Evolutionary conservation across 768 basidiomycete genomes (phyloP), one percentile per base, ranked within the genome.

Genomic region (Calvatia gigantea): DNA sequence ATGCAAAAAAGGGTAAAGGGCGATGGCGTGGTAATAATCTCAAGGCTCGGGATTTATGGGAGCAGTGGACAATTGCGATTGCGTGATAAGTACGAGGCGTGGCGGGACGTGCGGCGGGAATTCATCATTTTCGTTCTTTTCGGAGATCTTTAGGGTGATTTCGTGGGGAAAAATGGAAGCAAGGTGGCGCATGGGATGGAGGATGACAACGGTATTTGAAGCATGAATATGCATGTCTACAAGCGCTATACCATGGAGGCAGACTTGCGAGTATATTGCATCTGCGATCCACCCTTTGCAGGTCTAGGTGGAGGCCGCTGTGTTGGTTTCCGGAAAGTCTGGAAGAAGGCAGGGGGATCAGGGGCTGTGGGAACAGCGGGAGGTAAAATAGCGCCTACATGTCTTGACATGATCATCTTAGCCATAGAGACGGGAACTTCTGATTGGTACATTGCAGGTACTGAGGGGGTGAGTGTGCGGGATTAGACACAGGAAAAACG

Each of bases 341-440:
- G 38, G n/a, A 43, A 31, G 46, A n/a, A 41, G n/a, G 45, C 17
- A 52, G 1, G n/a, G 32, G 45, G 3, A 19, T 32, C 8, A 19
- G 48, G 38, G 9, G 6, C 8, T 39, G 21, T 21, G 44, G 42
- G 47, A 54, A 29, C 7, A 15, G 28, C 27, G 50, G 39, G 52
- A 51, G n/a, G 31, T 28, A 37, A 51, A 35, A 49, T 21, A 21
- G 27, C 9, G 61, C 68, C 47, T 56, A 69, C 68, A 63, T 73
- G 71, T 58, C 70, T 61, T 31, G 69, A 70, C 71, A 73, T 73
- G 62, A 73, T 73, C 62, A 73, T 70, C 53, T 73, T 73, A 9
- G 71, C 71, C 71, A 73, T 73, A 1, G 69, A 70, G 7, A 67
- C 69, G 17, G 71, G 71, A 12, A 66, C 65, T 25, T 70, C 67